Evolutionary conservation across 2,329 filamentous ascomycete species (phyloP).

Genomic region (Zymoseptoria ardabiliae): DNA sequence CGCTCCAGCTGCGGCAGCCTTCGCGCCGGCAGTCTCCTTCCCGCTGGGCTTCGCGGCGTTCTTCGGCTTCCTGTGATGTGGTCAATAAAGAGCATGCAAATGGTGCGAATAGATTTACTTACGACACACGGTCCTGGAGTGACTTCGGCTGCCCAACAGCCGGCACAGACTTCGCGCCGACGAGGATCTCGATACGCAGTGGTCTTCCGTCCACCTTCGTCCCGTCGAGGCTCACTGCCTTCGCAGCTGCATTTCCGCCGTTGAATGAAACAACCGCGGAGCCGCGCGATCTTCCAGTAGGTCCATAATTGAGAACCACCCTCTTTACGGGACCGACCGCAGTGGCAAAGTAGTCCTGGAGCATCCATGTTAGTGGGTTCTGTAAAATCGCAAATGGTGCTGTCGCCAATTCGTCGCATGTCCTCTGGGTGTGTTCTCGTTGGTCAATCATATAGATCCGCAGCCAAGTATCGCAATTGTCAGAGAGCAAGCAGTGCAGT

Average conservation of each 20-base stretch:
- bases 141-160: constrained; percentile 62
- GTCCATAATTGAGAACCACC: constrained; percentile 86
- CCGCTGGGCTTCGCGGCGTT: constrained; percentile 25
- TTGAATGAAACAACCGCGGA: constrained; percentile 84
- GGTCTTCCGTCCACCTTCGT: constrained; percentile 82
- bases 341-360: constrained; percentile 92
- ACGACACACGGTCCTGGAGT: constrained; percentile 78
- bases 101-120: constrained; percentile 36
- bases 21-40: constrained; percentile 54
- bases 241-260: constrained; percentile 72
- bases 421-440: too few species aligned
- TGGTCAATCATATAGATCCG: too few species aligned
- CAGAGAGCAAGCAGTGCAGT: constrained; percentile 16
- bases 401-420: too few species aligned
- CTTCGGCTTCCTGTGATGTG: constrained; percentile 26
- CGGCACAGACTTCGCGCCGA: constrained; percentile 57
- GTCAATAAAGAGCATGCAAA: constrained; percentile 13
- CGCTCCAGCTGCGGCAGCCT: constrained; percentile 62
- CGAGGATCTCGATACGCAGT: constrained; percentile 78
- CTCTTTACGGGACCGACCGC: constrained; percentile 85
- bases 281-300: constrained; percentile 83
- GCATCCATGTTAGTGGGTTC: constrained; percentile 54
- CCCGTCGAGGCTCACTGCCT: constrained; percentile 81
- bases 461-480: not conserved
- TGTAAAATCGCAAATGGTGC: constrained; percentile 7